These are phyloP conservation scores for Plasmodium falciparum DNA, from an alignment of 169 alveolate species.

Conservation along the genomic window DNA sequence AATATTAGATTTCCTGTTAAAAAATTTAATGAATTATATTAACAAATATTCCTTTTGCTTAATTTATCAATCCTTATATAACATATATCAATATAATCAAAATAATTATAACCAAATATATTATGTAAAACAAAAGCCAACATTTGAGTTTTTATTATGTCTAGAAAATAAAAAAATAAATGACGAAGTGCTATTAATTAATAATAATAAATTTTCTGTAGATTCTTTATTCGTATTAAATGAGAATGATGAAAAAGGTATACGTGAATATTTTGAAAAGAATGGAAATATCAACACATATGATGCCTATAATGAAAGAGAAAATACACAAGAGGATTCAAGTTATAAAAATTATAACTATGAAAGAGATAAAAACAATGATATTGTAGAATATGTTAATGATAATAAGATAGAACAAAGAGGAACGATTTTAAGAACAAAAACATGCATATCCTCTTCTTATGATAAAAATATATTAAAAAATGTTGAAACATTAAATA, in stretches of 20 bases:
- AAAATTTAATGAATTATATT: slow-evolving; percentile 72
- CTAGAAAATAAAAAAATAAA: not conserved
- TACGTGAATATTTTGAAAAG: slow-evolving; percentile 15
- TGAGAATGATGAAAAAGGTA: slow-evolving; percentile 68
- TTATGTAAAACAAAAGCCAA: slow-evolving; percentile 12
- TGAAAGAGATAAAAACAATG: not conserved
- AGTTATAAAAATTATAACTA: not conserved
- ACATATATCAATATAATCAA: slow-evolving; percentile 57
- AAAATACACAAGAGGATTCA: not conserved
- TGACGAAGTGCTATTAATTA: slow-evolving; percentile 20
- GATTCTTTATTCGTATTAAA: slow-evolving; percentile 22
- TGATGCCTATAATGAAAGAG: not conserved
- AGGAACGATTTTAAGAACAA: slow-evolving; percentile 11
- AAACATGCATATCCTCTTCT: too few species aligned
- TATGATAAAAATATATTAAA: not conserved
- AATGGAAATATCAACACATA: not conserved
- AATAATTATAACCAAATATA: slow-evolving; percentile 17
- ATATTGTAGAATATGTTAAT: not conserved
- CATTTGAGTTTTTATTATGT: slow-evolving; percentile 32
- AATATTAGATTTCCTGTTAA: slow-evolving; percentile 58
- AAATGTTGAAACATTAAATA: slow-evolving; percentile 5
- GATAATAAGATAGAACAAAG: slow-evolving; percentile 10
- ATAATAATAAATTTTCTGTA: slow-evolving; percentile 31
- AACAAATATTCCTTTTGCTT: slow-evolving; percentile 42
- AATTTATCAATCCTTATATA: slow-evolving; percentile 61